Evolutionary conservation across 352 stramenopile species (phyloP).

Genomic region (Albugo candida): DNA sequence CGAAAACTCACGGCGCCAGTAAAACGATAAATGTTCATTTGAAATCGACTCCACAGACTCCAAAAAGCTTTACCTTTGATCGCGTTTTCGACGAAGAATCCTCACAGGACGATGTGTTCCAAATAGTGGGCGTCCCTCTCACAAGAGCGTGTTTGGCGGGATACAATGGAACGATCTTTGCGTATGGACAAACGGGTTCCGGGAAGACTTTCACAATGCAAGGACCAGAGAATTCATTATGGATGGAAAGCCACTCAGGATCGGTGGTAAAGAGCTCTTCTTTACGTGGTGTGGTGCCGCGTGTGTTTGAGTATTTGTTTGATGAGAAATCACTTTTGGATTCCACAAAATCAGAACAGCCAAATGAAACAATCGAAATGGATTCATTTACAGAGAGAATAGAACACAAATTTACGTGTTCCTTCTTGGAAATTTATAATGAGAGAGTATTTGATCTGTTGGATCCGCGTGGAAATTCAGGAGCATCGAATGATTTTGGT

Average conservation of each 20-base stretch:
- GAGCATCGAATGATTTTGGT: conserved; percentile 24
- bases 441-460: conserved; percentile 87
- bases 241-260: conserved; percentile 18
- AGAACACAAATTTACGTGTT: conserved; percentile 54
- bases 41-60: conserved; percentile 6
- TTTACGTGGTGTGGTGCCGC: conserved; percentile 46
- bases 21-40: conserved; percentile 41
- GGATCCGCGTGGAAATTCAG: conserved; percentile 12
- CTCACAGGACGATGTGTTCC: conserved; percentile 84
- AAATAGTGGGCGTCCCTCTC: conserved; percentile 68
- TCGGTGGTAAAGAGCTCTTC: background rate
- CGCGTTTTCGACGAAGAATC: conserved; percentile 77
- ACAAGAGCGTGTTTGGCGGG: conserved; percentile 52
- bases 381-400: conserved; percentile 12
- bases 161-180: conserved; percentile 79
- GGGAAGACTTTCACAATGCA: conserved; percentile 81
- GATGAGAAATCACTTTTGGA: conserved; percentile 15
- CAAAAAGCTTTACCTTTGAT: conserved; percentile 81
- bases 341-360: conserved; percentile 1
- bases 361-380: background rate
- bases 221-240: conserved; percentile 31
- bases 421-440: conserved; percentile 93
- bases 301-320: conserved; percentile 74
- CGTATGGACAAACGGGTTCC: conserved; percentile 66
- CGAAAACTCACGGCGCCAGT: conserved; percentile 17